These are phyloP conservation scores for Actinomortierella ambigua DNA, from an alignment of 371 early-diverging fungal genomes.

Conservation along the genomic window DNA sequence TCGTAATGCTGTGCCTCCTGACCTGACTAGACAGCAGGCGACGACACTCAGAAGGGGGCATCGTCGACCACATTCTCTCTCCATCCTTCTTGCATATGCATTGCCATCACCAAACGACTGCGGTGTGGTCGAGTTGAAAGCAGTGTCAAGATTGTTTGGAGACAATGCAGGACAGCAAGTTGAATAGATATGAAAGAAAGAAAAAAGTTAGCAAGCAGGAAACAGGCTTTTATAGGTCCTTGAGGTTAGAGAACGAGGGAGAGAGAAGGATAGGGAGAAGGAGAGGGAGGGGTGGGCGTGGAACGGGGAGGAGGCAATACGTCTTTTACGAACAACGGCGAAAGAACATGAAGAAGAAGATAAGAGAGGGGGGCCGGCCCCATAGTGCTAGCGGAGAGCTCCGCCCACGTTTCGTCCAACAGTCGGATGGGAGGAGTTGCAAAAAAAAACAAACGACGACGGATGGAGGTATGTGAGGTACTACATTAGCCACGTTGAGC, in stretches of 20 bases:
- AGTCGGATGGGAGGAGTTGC: background rate
- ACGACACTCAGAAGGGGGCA: too few relatives aligned
- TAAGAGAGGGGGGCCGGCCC: background rate
- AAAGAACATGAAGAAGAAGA: background rate
- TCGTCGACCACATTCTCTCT: too few relatives aligned
- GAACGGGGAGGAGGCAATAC: slow-evolving; percentile 2
- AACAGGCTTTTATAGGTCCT: too few relatives aligned
- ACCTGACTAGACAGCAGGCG: too few relatives aligned
- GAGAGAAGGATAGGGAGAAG: background rate
- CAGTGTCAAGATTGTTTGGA: background rate
- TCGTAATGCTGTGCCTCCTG: too few relatives aligned
- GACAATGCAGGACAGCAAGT: too few relatives aligned
- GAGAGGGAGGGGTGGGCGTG: background rate
- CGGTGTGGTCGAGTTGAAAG: background rate
- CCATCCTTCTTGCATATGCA: background rate
- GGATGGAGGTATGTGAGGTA: background rate
- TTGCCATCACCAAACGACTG: background rate
- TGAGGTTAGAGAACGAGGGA: too few relatives aligned
- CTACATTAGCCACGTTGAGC: background rate
- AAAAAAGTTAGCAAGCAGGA: background rate
- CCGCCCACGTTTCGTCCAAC: background rate
- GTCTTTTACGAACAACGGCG: background rate
- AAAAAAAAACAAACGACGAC: slow-evolving; percentile 2
- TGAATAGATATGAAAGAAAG: background rate
- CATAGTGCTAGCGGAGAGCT: background rate